phyloP scores from a whole-genome alignment of 257 asterid species.

The Solanum sejunctum region DNA sequence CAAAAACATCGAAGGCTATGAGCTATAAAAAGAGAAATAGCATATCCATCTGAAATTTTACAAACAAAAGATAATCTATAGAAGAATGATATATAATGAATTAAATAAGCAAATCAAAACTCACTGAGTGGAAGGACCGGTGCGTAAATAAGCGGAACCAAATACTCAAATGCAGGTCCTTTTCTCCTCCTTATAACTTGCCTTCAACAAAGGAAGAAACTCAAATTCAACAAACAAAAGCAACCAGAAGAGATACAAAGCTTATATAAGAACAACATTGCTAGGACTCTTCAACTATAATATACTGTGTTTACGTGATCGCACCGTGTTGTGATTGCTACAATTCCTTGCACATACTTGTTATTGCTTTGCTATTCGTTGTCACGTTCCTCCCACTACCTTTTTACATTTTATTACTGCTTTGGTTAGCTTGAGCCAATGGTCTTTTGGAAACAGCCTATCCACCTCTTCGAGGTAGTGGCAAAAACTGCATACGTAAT shows the following conservation, averaged over 20 bases:
- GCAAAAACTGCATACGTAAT: too few relatives aligned
- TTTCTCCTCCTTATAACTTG: constrained; percentile 38
- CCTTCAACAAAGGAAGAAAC: constrained; percentile 13
- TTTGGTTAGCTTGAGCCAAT: not conserved
- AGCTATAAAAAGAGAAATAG: not conserved
- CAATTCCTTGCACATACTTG: not conserved
- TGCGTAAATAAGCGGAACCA: constrained; percentile 61
- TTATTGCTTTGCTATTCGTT: not conserved
- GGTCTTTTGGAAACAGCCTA: too few relatives aligned
- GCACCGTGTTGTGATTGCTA: not conserved
- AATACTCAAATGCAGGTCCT: constrained; percentile 46
- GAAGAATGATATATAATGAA: not conserved
- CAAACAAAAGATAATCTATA: not conserved
- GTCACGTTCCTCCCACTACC: not conserved
- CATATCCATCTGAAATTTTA: not conserved
- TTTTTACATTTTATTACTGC: not conserved
- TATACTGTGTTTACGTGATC: not conserved
- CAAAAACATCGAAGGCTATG: not conserved
- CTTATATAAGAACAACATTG: not conserved
- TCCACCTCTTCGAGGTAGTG: too few relatives aligned
- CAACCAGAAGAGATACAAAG: not conserved
- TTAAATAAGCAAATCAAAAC: not conserved
- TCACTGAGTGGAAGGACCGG: constrained; percentile 81
- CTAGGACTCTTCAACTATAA: not conserved
- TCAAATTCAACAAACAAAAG: not conserved